Conservation (phyloP, 345 rosid species). For the Murraya paniculata region DNA sequence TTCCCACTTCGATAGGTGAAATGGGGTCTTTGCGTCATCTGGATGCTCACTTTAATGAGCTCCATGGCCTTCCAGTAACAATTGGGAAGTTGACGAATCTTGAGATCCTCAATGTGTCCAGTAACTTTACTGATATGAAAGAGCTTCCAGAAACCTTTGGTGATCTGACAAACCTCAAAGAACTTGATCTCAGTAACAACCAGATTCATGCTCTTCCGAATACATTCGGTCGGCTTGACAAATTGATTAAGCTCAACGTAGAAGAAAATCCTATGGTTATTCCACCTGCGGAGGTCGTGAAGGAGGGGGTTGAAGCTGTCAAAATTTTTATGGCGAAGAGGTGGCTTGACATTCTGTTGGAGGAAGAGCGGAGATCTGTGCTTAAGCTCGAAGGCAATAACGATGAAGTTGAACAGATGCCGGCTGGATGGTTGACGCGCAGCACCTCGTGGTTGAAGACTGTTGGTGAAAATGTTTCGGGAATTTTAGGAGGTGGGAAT, state of each 20-base stretch:
- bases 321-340: constrained; percentile 73
- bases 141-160: constrained; percentile 81
- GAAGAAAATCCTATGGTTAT: constrained; percentile 71
- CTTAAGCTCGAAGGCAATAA: constrained; percentile 16
- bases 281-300: constrained; percentile 62
- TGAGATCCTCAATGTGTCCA: constrained; percentile 67
- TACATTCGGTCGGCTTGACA: constrained; percentile 77
- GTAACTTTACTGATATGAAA: constrained; percentile 71
- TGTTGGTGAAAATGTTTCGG: constrained; percentile 47
- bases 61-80: constrained; percentile 55
- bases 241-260: constrained; percentile 60
- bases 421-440: constrained; percentile 76
- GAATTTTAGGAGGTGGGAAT: constrained; percentile 36
- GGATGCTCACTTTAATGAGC: constrained; percentile 87
- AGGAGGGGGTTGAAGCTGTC: constrained; percentile 70
- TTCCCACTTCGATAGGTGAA: constrained; percentile 73
- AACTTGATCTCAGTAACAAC: constrained; percentile 88
- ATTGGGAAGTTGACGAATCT: constrained; percentile 67
- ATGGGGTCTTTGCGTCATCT: constrained; percentile 60
- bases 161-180: constrained; percentile 69
- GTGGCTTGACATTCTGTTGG: constrained; percentile 64
- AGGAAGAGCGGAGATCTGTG: constrained; percentile 59
- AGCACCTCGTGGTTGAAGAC: constrained; percentile 76
- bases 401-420: constrained; percentile 37
- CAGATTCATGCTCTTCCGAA: constrained; percentile 81